Percentiles rank a stretch among this genome's conserved stretches.
Evolutionary conservation across 2,329 filamentous ascomycete genomes (phyloP).

Genomic region (Alternaria brassicicola): DNA sequence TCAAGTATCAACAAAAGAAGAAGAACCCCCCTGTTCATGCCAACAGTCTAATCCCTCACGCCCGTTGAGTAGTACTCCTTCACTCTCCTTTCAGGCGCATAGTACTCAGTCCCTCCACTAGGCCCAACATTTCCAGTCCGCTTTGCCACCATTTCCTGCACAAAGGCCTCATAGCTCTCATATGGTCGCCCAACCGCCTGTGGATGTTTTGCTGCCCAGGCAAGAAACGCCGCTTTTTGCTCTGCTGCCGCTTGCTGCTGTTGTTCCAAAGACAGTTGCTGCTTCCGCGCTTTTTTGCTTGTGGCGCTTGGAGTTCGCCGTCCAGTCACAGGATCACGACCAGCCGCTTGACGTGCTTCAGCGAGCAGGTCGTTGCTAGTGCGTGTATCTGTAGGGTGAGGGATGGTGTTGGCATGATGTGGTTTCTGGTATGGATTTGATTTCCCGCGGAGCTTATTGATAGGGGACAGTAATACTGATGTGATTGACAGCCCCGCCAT

Average conservation of each 20-base stretch:
- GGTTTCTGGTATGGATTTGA: constrained; percentile 10
- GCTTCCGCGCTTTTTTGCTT: neutral
- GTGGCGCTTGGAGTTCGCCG: neutral
- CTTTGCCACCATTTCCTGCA: constrained; percentile 17
- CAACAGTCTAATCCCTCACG: constrained; percentile 5
- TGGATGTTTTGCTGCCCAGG: constrained; percentile 10
- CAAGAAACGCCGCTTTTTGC: constrained; percentile 8
- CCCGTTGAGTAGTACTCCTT: constrained; percentile 28
- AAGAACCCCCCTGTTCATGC: neutral
- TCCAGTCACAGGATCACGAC: constrained; percentile 31
- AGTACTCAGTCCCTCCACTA: constrained; percentile 20
- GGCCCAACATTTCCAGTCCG: constrained; percentile 18
- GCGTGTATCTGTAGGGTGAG: too few relatives aligned
- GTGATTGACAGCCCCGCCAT: constrained; percentile 7
- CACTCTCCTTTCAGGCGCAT: constrained; percentile 31
- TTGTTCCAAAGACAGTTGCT: neutral
- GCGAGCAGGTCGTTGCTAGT: constrained; percentile 20
- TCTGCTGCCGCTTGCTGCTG: constrained; percentile 1
- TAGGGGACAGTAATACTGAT: neutral
- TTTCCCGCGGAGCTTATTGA: constrained; percentile 11
- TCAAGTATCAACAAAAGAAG: neutral
- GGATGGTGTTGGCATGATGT: neutral
- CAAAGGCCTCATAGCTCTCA: constrained; percentile 18
- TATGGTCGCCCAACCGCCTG: constrained; percentile 16
- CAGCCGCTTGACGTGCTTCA: constrained; percentile 25